Evolutionary conservation across 495 filamentous ascomycete genomes (phyloP).

Genomic region (Letharia lupina): DNA sequence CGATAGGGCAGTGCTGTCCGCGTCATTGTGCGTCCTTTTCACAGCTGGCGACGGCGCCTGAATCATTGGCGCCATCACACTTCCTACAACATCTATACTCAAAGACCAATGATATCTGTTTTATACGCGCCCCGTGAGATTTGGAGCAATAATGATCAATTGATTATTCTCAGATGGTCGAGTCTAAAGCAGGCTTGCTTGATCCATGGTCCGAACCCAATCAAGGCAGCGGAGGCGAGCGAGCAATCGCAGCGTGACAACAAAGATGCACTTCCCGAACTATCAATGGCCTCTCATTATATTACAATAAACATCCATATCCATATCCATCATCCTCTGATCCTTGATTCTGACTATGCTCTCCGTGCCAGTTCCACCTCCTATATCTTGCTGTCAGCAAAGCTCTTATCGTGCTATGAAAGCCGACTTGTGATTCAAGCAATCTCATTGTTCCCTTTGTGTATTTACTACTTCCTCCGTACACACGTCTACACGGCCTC

Average conservation of each 20-base stretch:
- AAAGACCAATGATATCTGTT: conserved; percentile 1
- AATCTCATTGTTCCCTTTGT: background rate
- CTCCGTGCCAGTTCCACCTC: background rate
- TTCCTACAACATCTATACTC: background rate
- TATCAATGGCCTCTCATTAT: conserved; percentile 1
- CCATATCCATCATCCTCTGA: background rate
- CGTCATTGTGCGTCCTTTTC: conserved; percentile 7
- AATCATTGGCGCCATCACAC: background rate
- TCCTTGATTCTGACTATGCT: background rate
- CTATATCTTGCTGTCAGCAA: background rate
- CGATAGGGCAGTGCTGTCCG: background rate
- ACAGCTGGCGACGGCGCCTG: conserved; percentile 7
- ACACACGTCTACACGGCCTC: too few species aligned
- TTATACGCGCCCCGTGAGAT: background rate
- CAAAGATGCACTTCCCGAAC: conserved; percentile 4
- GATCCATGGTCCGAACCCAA: conserved; percentile 3
- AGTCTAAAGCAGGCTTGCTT: conserved; percentile 12
- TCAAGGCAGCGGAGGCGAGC: conserved; percentile 14
- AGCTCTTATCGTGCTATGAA: background rate
- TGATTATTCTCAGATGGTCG: background rate
- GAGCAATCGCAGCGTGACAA: conserved; percentile 15
- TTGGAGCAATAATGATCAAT: conserved; percentile 1
- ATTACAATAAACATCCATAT: background rate
- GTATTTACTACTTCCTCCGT: background rate
- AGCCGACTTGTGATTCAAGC: background rate